A percentile compares a stretch with the other conserved stretches of the same genome.
Evolutionary conservation across 768 basidiomycete species (phyloP).

Genomic region (Fistulinella prunicolor): DNA sequence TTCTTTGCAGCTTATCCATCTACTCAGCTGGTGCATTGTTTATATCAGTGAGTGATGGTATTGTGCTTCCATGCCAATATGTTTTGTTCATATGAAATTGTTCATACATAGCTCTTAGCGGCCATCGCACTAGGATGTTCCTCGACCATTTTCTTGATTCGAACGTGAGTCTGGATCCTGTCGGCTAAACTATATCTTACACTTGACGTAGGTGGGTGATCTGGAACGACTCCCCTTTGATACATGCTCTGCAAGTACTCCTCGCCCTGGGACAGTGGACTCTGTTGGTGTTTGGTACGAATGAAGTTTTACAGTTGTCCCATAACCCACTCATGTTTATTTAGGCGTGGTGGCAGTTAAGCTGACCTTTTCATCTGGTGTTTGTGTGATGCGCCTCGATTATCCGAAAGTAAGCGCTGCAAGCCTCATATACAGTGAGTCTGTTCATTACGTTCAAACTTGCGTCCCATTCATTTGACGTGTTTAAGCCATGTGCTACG

Average conservation of each 20-base stretch:
- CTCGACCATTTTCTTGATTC: conserved; percentile 23
- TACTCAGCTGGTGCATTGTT: conserved; percentile 5
- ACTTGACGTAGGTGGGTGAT: conserved; percentile 19
- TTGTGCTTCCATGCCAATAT: no score
- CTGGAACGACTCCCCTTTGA: conserved; percentile 18
- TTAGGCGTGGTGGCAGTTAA: no score
- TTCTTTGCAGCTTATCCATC: not conserved
- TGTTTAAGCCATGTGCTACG: conserved; percentile 16
- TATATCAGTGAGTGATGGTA: conserved; percentile 3
- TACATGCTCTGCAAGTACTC: conserved; percentile 11
- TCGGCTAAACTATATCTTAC: not conserved
- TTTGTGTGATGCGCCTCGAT: conserved; percentile 1
- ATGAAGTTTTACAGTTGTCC: no score
- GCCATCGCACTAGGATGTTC: conserved; percentile 14
- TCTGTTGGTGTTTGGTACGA: conserved; percentile 13
- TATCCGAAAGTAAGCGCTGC: conserved; percentile 3
- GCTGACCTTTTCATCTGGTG: not conserved
- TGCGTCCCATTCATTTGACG: not conserved
- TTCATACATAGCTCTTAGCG: conserved; percentile 1
- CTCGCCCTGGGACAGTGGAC: conserved; percentile 19
- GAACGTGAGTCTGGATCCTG: conserved; percentile 17
- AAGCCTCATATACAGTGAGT: conserved; percentile 19
- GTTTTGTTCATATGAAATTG: not conserved
- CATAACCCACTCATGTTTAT: no score
- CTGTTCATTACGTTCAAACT: not conserved